Percentiles rank a stretch among this genome's conserved stretches.
phyloP scores from a whole-genome alignment of 2,329 filamentous ascomycete species.

The Penicillium sp. region DNA sequence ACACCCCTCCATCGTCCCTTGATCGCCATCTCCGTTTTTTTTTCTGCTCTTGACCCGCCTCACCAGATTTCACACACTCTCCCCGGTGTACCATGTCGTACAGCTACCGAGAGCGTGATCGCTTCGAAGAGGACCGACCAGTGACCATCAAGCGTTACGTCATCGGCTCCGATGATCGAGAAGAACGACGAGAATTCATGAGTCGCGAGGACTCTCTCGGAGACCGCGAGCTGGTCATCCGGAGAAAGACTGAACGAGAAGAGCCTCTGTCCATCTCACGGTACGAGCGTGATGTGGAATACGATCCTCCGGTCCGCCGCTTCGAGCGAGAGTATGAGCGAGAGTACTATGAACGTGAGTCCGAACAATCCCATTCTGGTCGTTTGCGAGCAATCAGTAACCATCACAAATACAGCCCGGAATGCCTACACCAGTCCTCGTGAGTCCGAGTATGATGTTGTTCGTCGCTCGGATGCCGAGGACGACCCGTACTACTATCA shows the following conservation, averaged over 20 bases:
- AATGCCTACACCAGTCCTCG: constrained; percentile 53
- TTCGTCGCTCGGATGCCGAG: constrained; percentile 61
- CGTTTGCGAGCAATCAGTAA: constrained; percentile 60
- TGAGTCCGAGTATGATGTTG: constrained; percentile 62
- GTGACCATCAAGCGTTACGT: constrained; percentile 62
- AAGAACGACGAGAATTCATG: constrained; percentile 42
- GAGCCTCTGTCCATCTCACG: constrained; percentile 48
- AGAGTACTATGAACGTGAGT: constrained; percentile 52
- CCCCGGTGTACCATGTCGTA: constrained; percentile 38
- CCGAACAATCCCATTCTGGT: constrained; percentile 48
- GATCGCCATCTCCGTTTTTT: neutral
- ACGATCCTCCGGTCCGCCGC: constrained; percentile 47
- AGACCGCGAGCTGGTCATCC: constrained; percentile 51
- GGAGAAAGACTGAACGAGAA: constrained; percentile 51
- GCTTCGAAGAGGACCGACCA: constrained; percentile 49
- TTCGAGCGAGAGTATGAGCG: constrained; percentile 49
- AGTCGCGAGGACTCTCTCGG: constrained; percentile 33
- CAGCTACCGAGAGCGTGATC: constrained; percentile 45
- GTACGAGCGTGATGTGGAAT: constrained; percentile 52
- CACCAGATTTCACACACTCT: constrained; percentile 22
- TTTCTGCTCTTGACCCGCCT: constrained; percentile 9
- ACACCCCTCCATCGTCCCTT: neutral
- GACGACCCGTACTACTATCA: constrained; percentile 66
- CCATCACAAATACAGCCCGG: constrained; percentile 56
- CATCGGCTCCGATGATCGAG: constrained; percentile 46